phyloP scores from a whole-genome alignment of 2,329 filamentous ascomycete genomes.

The Hypoxylon sp. region DNA sequence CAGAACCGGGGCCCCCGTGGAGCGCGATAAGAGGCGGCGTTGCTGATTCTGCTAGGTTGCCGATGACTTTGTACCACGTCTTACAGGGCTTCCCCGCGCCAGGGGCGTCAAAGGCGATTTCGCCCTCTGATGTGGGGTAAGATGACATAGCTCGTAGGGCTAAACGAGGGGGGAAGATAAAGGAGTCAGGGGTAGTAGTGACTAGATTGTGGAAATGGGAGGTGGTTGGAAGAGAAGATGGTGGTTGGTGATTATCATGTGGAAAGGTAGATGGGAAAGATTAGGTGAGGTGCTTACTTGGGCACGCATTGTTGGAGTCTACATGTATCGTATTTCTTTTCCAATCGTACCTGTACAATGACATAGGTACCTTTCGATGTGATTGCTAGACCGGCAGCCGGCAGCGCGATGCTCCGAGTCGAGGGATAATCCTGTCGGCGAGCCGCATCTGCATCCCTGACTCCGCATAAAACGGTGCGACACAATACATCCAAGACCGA shows the following conservation, averaged over 20 bases:
- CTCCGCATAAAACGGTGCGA: constrained; percentile 6
- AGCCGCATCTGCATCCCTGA: constrained; percentile 6
- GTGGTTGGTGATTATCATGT: constrained; percentile 10
- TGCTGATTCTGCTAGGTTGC: neutral
- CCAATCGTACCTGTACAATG: neutral
- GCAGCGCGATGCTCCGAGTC: constrained; percentile 4
- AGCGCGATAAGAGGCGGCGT: constrained; percentile 54
- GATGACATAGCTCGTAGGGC: constrained; percentile 18
- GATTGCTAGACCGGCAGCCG: constrained; percentile 3
- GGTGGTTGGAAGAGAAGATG: neutral
- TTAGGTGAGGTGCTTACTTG: constrained; percentile 1
- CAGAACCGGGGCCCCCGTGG: constrained; percentile 55
- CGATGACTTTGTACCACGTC: constrained; percentile 43
- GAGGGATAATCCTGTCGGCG: constrained; percentile 2
- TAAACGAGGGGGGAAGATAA: neutral
- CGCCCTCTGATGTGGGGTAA: constrained; percentile 27
- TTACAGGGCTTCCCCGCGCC: constrained; percentile 43
- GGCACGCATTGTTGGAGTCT: neutral
- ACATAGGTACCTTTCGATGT: neutral
- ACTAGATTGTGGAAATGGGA: constrained; percentile 9
- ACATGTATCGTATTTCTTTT: neutral
- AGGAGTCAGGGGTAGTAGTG: neutral
- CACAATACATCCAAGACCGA: constrained; percentile 10
- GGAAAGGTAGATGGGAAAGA: neutral
- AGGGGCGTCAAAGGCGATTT: constrained; percentile 36